Evolutionary conservation across 2,329 filamentous ascomycete species (phyloP).

Genomic region (Hyphodiscus sp.): DNA sequence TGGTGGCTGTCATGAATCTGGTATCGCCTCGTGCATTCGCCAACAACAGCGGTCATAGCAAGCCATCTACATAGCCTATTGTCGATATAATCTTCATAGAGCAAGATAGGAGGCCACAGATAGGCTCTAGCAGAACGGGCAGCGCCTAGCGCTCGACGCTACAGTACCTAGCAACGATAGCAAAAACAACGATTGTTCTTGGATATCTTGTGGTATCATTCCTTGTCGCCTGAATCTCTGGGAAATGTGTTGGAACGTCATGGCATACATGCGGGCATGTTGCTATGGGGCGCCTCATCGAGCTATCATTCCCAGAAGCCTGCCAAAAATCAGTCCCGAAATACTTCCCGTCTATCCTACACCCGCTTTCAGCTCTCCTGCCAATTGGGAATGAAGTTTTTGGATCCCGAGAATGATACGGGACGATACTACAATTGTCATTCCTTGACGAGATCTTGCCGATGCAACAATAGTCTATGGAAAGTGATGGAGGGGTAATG

Average conservation of each 20-base stretch:
- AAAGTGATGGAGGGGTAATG: neutral
- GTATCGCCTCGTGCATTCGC: slow-evolving; percentile 23
- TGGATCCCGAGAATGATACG: neutral
- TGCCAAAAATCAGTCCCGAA: neutral
- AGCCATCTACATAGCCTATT: slow-evolving; percentile 51
- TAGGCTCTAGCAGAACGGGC: slow-evolving; percentile 45
- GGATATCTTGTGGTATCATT: slow-evolving; percentile 32
- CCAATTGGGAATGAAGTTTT: neutral
- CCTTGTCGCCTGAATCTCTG: slow-evolving; percentile 28
- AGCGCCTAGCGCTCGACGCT: slow-evolving; percentile 54
- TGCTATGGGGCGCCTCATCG: neutral
- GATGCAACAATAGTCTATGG: neutral
- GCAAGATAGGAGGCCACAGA: slow-evolving; percentile 36
- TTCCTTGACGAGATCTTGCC: neutral
- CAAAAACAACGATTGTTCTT: slow-evolving; percentile 48
- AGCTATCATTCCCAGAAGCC: neutral
- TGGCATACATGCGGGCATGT: slow-evolving; percentile 7
- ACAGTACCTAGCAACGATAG: slow-evolving; percentile 71
- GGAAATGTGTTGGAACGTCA: slow-evolving; percentile 9
- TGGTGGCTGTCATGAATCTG: neutral
- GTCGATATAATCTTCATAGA: slow-evolving; percentile 65
- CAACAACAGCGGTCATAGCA: slow-evolving; percentile 31
- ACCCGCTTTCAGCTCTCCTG: neutral
- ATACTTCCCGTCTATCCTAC: neutral
- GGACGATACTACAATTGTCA: neutral